phyloP scores from a whole-genome alignment of 2,329 filamentous ascomycete species.

The Phialemonium atrogriseum region DNA sequence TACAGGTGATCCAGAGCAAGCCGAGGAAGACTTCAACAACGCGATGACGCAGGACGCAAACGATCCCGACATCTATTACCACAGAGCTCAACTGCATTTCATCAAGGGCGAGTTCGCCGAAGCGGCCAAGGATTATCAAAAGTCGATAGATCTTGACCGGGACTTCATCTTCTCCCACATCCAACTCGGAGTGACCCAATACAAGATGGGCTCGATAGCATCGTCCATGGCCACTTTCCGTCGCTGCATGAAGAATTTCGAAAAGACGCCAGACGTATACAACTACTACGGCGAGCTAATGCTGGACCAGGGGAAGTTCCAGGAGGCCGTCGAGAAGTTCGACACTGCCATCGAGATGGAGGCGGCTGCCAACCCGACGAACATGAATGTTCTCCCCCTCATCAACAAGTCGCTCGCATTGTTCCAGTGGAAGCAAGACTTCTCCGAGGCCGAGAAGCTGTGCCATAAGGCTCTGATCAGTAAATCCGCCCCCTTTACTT shows the following conservation, averaged over 20 bases:
- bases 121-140: constrained; percentile 97
- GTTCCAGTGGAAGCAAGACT: constrained; percentile 98
- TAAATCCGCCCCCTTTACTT: constrained; percentile 32
- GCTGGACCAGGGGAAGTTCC: constrained; percentile 91
- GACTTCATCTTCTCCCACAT: constrained; percentile 99
- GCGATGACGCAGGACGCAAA: constrained; percentile 77
- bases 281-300: constrained; percentile 99
- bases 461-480: constrained; percentile 97
- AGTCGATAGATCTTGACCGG: constrained; percentile 92
- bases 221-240: constrained; percentile 98
- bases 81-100: constrained; percentile 96
- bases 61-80: constrained; percentile 98
- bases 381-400: constrained; percentile 93
- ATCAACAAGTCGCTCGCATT: constrained; percentile 98
- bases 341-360: constrained; percentile 99
- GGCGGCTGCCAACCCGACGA: constrained; percentile 84
- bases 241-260: constrained; percentile 96
- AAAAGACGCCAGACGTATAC: constrained; percentile 93
- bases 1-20: constrained; percentile 72
- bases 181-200: constrained; percentile 96
- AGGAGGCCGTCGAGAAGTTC: constrained; percentile 95
- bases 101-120: constrained; percentile 90
- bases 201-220: constrained; percentile 98
- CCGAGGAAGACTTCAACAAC: constrained; percentile 77
- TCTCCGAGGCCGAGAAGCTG: constrained; percentile 85